A percentile compares a stretch with the other conserved stretches of the same genome.
Evolutionary conservation across 306 rosid genomes (phyloP).

Genomic region (Medicago truncatula): MtrunA17r5.0-ANR NC_053046.1:4285001-4285500

Average conservation of each 20-base stretch:
- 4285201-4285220: constrained; percentile 95
- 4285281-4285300: constrained; percentile 92
- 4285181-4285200: constrained; percentile 91
- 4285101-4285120: constrained; percentile 7
- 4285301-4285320: constrained; percentile 97
- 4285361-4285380: constrained; percentile 99
- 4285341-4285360: constrained; percentile 97
- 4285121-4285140: constrained; percentile 69
- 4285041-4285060: constrained; percentile 4
- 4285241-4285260: constrained; percentile 96
- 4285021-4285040: constrained; percentile 7
- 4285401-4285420: constrained; percentile 40
- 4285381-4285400: constrained; percentile 97
- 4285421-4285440: constrained; percentile 30
- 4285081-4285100: not conserved
- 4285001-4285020: constrained; percentile 15
- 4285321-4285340: constrained; percentile 91
- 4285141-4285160: constrained; percentile 94
- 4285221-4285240: constrained; percentile 97
- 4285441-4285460: constrained; percentile 24
- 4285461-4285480: constrained; percentile 33
- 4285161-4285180: constrained; percentile 95
- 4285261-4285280: constrained; percentile 98
- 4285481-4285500: constrained; percentile 81
- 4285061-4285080: constrained; percentile 13